phyloP scores from a whole-genome alignment of 345 rosid species.

The rapeseed (Brassica napus) region Da-Ae NC_063452.1:26104001-26104500 shows the following conservation, averaged over 20 bases:
- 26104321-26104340: not conserved
- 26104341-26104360: not conserved
- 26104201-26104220: not conserved
- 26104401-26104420: not conserved
- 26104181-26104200: too few relatives aligned
- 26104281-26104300: not conserved
- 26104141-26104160: too few relatives aligned
- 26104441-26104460: not conserved
- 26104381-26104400: not conserved
- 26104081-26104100: too few relatives aligned
- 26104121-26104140: too few relatives aligned
- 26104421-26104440: not conserved
- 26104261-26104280: not conserved
- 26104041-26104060: too few relatives aligned
- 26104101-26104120: too few relatives aligned
- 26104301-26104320: conserved; percentile 31
- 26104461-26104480: not conserved
- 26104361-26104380: not conserved
- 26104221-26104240: not conserved
- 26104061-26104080: too few relatives aligned
- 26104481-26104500: not conserved
- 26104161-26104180: too few relatives aligned
- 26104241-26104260: conserved; percentile 25
- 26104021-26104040: too few relatives aligned
- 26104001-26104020: too few relatives aligned